phyloP scores from a whole-genome alignment of 2,329 filamentous ascomycete genomes.

The Epichloe aotearoae region DNA sequence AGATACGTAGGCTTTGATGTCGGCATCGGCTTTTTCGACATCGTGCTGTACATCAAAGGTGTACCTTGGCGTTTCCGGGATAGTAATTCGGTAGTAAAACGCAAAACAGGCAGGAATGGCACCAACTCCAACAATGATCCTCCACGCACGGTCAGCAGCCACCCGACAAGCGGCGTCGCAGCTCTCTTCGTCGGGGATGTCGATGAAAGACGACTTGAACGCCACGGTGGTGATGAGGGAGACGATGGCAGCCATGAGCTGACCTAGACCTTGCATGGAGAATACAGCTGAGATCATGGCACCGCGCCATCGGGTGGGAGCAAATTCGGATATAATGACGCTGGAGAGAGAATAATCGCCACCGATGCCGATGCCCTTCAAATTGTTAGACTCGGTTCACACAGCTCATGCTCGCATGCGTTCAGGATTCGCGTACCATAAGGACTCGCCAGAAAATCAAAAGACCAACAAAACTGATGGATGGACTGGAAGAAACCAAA shows the following conservation, averaged over 20 bases:
- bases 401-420: background rate
- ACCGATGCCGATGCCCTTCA: slow-evolving; percentile 56
- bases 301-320: slow-evolving; percentile 68
- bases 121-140: slow-evolving; percentile 67
- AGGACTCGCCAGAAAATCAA: slow-evolving; percentile 65
- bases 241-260: slow-evolving; percentile 57
- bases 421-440: slow-evolving; percentile 35
- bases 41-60: slow-evolving; percentile 71
- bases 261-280: slow-evolving; percentile 75
- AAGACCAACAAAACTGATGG: slow-evolving; percentile 45
- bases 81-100: slow-evolving; percentile 75
- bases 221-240: slow-evolving; percentile 54
- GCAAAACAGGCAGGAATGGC: slow-evolving; percentile 66
- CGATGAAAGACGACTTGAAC: slow-evolving; percentile 41
- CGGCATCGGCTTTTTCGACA: slow-evolving; percentile 59
- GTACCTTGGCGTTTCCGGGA: slow-evolving; percentile 73
- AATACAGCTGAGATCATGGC: slow-evolving; percentile 78
- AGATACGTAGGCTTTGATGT: slow-evolving; percentile 48
- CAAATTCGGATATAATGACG: slow-evolving; percentile 76
- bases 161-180: slow-evolving; percentile 52
- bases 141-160: slow-evolving; percentile 71
- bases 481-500: slow-evolving; percentile 45
- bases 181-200: slow-evolving; percentile 23
- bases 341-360: slow-evolving; percentile 72
- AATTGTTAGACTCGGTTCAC: slow-evolving; percentile 1